A percentile compares a stretch with the other conserved stretches of the same genome.
Conservation (phyloP, 192 early-diverging fungal species). For the Chytriomyces sp. region DNA sequence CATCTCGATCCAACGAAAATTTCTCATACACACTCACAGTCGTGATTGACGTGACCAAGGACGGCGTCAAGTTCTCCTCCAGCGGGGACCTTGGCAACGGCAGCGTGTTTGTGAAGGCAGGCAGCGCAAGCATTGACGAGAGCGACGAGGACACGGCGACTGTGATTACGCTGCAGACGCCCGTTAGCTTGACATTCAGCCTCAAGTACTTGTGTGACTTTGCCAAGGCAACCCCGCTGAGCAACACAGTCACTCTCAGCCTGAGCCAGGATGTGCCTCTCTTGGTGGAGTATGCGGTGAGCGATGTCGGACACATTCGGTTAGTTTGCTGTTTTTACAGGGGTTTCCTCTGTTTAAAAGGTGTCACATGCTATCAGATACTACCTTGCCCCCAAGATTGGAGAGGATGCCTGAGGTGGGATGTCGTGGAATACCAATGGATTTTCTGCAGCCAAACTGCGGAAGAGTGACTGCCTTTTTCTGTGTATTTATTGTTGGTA, state of each 20-base stretch:
- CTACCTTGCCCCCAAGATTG: constrained; percentile 86
- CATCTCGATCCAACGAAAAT: too few relatives aligned
- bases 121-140: constrained; percentile 71
- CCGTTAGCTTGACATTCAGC: constrained; percentile 82
- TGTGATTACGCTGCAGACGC: constrained; percentile 78
- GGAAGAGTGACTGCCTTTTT: too few relatives aligned
- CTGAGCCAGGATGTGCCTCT: constrained; percentile 88
- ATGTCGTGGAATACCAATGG: too few relatives aligned
- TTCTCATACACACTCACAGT: constrained; percentile 47
- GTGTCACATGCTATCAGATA: constrained; percentile 40
- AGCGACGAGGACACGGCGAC: constrained; percentile 49
- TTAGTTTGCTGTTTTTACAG: constrained; percentile 38
- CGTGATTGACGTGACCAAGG: constrained; percentile 87
- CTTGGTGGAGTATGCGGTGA: constrained; percentile 92
- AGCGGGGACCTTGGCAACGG: constrained; percentile 88
- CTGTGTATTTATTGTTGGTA: too few relatives aligned
- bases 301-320: constrained; percentile 85
- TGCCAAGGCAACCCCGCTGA: constrained; percentile 89
- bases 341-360: neutral
- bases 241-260: constrained; percentile 73
- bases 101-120: constrained; percentile 77
- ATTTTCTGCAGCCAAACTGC: too few relatives aligned
- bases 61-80: constrained; percentile 87
- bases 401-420: too few relatives aligned
- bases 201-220: constrained; percentile 96